Evolutionary conservation across 2,329 filamentous ascomycete genomes (phyloP).

Genomic region (Biscogniauxia mediterranea): DNA sequence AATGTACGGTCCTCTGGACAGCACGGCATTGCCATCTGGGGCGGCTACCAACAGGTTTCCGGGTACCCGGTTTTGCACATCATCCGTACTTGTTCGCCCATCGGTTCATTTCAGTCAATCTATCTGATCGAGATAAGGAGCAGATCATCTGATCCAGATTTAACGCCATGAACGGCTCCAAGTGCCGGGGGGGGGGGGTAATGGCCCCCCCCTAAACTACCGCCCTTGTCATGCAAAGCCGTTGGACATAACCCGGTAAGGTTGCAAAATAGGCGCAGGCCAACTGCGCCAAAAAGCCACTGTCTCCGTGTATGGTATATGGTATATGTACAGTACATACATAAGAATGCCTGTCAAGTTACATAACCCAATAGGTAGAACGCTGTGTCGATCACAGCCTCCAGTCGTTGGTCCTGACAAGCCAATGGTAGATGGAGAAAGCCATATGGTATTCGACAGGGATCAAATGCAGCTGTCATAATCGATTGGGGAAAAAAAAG

Average conservation of each 20-base stretch:
- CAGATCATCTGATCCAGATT: background rate
- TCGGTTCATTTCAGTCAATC: background rate
- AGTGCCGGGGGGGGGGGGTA: background rate
- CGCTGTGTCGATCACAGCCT: background rate
- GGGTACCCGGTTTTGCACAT: background rate
- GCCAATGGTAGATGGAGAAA: background rate
- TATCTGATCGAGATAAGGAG: background rate
- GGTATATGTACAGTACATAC: background rate
- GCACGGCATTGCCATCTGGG: background rate
- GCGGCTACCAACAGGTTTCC: slow-evolving; percentile 1
- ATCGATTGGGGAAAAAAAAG: background rate
- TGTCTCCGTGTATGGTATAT: background rate
- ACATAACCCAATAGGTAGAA: background rate
- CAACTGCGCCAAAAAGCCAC: background rate
- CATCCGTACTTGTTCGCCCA: background rate
- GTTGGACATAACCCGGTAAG: background rate
- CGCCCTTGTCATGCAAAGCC: background rate
- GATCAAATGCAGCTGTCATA: background rate
- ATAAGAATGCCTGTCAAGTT: background rate
- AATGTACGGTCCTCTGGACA: background rate
- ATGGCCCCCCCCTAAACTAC: background rate
- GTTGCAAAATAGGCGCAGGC: background rate
- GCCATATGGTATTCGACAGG: background rate
- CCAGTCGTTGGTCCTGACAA: background rate
- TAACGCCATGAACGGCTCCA: background rate